Conservation (phyloP, 2,329 filamentous ascomycete species). For the Trichoderma sp. region DNA sequence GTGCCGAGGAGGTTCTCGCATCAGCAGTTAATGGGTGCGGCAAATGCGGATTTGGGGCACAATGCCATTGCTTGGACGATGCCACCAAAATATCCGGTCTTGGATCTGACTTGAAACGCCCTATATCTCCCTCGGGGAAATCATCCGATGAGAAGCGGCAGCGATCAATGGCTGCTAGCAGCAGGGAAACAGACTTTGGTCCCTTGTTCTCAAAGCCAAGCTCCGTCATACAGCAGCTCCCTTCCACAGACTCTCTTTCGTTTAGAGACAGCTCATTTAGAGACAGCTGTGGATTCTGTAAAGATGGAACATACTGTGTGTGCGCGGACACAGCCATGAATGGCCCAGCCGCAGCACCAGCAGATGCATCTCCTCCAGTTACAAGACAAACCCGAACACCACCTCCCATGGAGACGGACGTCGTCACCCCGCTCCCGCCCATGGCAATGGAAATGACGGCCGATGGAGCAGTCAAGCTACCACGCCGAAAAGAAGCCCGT, state of each 20-base stretch:
- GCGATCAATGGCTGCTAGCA: slow-evolving; percentile 51
- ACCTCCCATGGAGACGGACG: slow-evolving; percentile 63
- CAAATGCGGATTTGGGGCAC: slow-evolving; percentile 62
- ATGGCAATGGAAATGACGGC: slow-evolving; percentile 61
- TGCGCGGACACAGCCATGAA: slow-evolving; percentile 65
- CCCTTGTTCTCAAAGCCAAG: slow-evolving; percentile 56
- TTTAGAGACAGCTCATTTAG: slow-evolving; percentile 66
- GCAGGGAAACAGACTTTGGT: slow-evolving; percentile 75
- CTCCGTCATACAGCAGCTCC: slow-evolving; percentile 38
- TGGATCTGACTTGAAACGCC: slow-evolving; percentile 49
- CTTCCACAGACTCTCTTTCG: slow-evolving; percentile 42
- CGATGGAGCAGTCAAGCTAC: slow-evolving; percentile 63
- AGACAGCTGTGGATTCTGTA: slow-evolving; percentile 80
- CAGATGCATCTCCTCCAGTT: slow-evolving; percentile 44
- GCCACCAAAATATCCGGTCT: slow-evolving; percentile 53
- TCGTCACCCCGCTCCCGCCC: slow-evolving; percentile 47
- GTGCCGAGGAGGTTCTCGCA: slow-evolving; percentile 60
- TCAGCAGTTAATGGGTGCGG: slow-evolving; percentile 61
- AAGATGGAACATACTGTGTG: slow-evolving; percentile 78
- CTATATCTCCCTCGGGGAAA: slow-evolving; percentile 47
- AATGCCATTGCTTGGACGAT: slow-evolving; percentile 66
- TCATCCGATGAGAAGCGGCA: slow-evolving; percentile 58
- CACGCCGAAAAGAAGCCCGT: slow-evolving; percentile 41
- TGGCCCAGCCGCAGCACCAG: slow-evolving; percentile 43
- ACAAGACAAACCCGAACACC: slow-evolving; percentile 57